These are phyloP conservation scores for Gossypium mustelinum DNA, from an alignment of 345 rosid genomes.

Conservation along the genomic window DNA sequence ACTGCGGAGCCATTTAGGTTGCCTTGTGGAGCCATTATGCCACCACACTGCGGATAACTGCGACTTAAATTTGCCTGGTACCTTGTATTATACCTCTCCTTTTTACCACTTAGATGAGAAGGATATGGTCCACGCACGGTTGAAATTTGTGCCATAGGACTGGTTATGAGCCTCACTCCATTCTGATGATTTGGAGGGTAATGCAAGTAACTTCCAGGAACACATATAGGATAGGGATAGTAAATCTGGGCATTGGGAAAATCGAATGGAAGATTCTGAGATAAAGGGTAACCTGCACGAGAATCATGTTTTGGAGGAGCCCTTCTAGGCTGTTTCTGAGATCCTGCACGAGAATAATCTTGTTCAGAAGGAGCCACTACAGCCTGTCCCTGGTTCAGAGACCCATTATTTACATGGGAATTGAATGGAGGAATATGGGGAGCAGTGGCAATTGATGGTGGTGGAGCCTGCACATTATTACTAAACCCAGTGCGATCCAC, in stretches of 20 bases:
- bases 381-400: constrained; percentile 14
- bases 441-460: constrained; percentile 26
- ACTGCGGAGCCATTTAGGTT: constrained; percentile 33
- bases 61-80: constrained; percentile 31
- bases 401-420: constrained; percentile 25
- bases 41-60: constrained; percentile 27
- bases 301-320: constrained; percentile 23
- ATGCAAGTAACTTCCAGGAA: constrained; percentile 6
- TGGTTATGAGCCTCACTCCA: constrained; percentile 24
- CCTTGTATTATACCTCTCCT: constrained; percentile 25
- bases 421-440: constrained; percentile 28
- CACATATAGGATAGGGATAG: constrained; percentile 20
- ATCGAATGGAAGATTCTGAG: constrained; percentile 18
- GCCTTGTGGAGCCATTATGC: constrained; percentile 16
- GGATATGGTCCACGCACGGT: constrained; percentile 7
- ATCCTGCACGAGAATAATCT: constrained; percentile 21
- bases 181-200: constrained; percentile 22
- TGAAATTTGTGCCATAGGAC: constrained; percentile 3
- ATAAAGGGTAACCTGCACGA: constrained; percentile 8
- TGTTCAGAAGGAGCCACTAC: constrained; percentile 20
- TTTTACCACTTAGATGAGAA: constrained; percentile 24
- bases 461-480: constrained; percentile 30
- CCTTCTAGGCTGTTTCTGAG: constrained; percentile 15
- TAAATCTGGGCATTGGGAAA: constrained; percentile 22
- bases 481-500: constrained; percentile 25